These are phyloP conservation scores for Sporothrix brunneoviolacea DNA, from an alignment of 2,329 filamentous ascomycete species.

Conservation along the genomic window DNA sequence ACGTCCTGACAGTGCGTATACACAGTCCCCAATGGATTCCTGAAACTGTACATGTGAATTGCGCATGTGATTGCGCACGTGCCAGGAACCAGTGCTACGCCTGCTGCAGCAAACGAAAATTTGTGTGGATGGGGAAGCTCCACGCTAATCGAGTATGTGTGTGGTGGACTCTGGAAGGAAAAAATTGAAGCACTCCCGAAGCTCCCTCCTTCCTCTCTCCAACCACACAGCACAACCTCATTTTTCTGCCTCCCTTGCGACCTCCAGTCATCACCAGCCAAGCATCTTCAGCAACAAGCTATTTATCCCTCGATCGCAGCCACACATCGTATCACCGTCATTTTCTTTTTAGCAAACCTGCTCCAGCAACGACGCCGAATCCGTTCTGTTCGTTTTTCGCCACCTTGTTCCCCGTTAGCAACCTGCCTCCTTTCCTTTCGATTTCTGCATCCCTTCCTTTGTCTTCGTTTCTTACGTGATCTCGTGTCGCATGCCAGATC, in stretches of 20 bases:
- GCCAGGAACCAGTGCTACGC: constrained; percentile 15
- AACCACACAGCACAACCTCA: constrained; percentile 8
- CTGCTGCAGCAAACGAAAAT: constrained; percentile 1
- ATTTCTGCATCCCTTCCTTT: background rate
- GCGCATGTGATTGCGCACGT: background rate
- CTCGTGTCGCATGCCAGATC: background rate
- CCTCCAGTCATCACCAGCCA: background rate
- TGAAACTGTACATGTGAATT: no score
- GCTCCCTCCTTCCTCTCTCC: constrained; percentile 5
- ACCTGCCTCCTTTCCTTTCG: background rate
- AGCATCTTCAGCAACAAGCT: background rate
- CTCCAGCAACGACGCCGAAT: background rate
- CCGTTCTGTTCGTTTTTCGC: background rate
- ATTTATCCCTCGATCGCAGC: background rate
- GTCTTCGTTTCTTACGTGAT: background rate
- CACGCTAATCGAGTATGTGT: constrained; percentile 10
- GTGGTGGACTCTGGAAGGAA: constrained; percentile 8
- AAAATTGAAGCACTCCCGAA: constrained; percentile 15
- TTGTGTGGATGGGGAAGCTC: constrained; percentile 18
- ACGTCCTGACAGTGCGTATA: no score
- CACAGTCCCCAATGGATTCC: no score
- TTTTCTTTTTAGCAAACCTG: background rate
- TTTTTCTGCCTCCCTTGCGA: background rate
- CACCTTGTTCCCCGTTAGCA: background rate
- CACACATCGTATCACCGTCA: background rate